Evolutionary conservation across 306 rosid genomes (phyloP).

Genomic region (Cicer arietinum): DNA sequence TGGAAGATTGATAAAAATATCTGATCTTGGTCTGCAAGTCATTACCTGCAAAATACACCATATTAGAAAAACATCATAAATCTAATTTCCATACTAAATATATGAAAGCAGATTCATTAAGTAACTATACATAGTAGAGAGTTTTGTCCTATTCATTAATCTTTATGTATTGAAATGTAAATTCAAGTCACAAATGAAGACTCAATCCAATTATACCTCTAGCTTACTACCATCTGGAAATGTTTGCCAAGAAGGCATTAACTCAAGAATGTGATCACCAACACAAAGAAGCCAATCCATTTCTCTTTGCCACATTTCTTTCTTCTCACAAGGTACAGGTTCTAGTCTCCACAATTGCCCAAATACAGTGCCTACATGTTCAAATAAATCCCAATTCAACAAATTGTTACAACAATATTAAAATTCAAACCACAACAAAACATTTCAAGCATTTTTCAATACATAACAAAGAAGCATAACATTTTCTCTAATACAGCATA

Average conservation of each 20-base stretch:
- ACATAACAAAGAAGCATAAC: neutral
- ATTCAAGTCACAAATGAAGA: neutral
- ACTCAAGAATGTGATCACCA: slow-evolving; percentile 83
- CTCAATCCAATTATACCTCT: slow-evolving; percentile 60
- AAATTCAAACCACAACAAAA: slow-evolving; percentile 14
- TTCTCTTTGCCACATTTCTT: slow-evolving; percentile 83
- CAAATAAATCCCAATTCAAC: slow-evolving; percentile 12
- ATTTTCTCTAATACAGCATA: neutral
- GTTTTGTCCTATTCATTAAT: neutral
- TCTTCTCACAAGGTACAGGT: slow-evolving; percentile 72
- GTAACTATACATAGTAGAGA: neutral
- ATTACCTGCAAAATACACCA: slow-evolving; percentile 65
- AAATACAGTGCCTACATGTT: slow-evolving; percentile 72
- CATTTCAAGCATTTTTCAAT: slow-evolving; percentile 3
- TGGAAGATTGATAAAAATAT: slow-evolving; percentile 90
- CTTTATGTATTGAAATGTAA: too few species aligned
- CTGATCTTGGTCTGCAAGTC: slow-evolving; percentile 96
- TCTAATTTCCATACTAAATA: neutral
- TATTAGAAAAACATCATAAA: slow-evolving; percentile 56
- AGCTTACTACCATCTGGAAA: slow-evolving; percentile 88
- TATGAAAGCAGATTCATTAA: neutral
- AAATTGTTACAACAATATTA: neutral
- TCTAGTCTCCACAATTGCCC: slow-evolving; percentile 95
- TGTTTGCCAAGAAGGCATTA: slow-evolving; percentile 83
- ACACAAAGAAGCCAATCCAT: slow-evolving; percentile 89